Evolutionary conservation across 1,139 yeast species (phyloP), one percentile per base, ranked within the genome.

Genomic region (Lodderomyces theae): DNA sequence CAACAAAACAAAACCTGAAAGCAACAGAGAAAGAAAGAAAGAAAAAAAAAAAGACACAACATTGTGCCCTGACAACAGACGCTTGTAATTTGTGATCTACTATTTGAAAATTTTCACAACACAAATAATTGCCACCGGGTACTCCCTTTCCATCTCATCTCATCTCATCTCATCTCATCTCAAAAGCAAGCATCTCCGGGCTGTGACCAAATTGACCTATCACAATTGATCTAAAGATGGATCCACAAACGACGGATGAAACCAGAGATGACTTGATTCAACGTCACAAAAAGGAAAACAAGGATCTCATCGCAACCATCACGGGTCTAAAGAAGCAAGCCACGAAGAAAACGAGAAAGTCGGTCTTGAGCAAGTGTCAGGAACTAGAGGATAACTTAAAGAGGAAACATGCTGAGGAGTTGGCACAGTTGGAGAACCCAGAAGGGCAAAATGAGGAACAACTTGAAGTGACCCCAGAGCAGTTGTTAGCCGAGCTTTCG

Each of bases 301-400:
- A 79, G 49, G 90, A 86, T 44, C 66, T 87, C 46, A 69, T 77
- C 16, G 82, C 85, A 10, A 74, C 77, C 28, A 70, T 80, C 21
- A 86, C 95, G 1, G 83, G 85, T 1, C 63, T 88, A 72, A 86
- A 84, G 64, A 86, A 87, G 53, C 92, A 83, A 60, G 92, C 92
- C 3, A 80, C 87, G 15, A 87, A 87, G 58, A 82, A 88, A 43
- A 86, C 83, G 35, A 76, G 86, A 52, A 82, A 81, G 58, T 69
- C 66, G 38, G 77, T 81, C 4, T 51, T 68, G 48, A 69, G 69
- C 42, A 76, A 75, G 52, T 82, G 90, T 48, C 71, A 69, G 35
- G 78, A 72, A 38, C 51, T 87, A 63, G 87, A 86, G 53, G 63
- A 63, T 2, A 77, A 71, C 8, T 56, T 86, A 51, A 76, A 75